These are phyloP conservation scores for Flammula alnicola DNA, from an alignment of 1,284 basidiomycete species.

Conservation along the genomic window DNA sequence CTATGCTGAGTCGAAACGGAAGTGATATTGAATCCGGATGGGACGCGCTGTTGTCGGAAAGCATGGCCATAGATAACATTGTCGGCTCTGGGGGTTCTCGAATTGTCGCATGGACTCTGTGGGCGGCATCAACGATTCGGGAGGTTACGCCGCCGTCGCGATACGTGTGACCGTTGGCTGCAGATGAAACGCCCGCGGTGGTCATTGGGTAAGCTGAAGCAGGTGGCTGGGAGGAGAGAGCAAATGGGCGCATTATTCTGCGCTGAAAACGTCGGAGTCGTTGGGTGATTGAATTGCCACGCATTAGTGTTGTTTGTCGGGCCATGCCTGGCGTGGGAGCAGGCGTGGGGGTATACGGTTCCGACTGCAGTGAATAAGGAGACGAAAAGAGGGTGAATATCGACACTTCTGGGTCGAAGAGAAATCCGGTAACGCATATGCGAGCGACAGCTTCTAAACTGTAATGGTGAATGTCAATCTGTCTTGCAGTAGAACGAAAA, in stretches of 20 bases:
- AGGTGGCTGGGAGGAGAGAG: conserved; percentile 34
- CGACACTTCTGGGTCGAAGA: conserved; percentile 86
- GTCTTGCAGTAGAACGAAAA: conserved; percentile 7
- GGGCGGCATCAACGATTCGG: conserved; percentile 23
- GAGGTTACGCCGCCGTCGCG: conserved; percentile 23
- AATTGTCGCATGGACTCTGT: conserved; percentile 31
- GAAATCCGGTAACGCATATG: conserved; percentile 89
- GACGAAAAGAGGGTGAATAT: conserved; percentile 57
- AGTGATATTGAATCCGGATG: conserved; percentile 51
- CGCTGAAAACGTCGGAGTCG: conserved; percentile 40
- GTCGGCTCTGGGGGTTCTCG: conserved; percentile 42
- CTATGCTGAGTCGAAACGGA: conserved; percentile 71
- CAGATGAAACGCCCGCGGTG: conserved; percentile 6
- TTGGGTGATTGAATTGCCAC: conserved; percentile 42
- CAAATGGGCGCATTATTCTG: conserved; percentile 49
- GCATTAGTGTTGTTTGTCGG: conserved; percentile 41
- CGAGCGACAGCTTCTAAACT: conserved; percentile 89
- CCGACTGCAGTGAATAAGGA: conserved; percentile 40
- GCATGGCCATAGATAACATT: conserved; percentile 52
- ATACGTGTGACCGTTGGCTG: conserved; percentile 15
- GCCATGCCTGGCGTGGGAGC: conserved; percentile 29
- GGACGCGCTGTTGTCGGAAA: conserved; percentile 43
- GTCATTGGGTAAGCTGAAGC: conserved; percentile 24
- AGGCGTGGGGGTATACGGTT: conserved; percentile 36
- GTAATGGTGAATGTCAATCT: conserved; percentile 6